phyloP scores from a whole-genome alignment of 805 yeast genomes.

The Dipodascus geniculatus region DNA sequence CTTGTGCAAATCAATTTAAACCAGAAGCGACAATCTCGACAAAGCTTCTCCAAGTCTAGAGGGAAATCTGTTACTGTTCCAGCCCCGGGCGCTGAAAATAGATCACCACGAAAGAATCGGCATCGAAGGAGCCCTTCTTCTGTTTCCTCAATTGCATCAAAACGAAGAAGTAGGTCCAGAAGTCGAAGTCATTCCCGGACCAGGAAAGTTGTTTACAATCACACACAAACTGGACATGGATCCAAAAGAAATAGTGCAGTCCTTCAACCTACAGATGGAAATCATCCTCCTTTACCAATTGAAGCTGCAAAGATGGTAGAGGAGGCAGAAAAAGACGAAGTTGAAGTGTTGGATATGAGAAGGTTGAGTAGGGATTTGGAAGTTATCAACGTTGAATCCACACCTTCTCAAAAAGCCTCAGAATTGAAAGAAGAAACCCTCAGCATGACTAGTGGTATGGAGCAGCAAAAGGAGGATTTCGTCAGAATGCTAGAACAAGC shows the following conservation, averaged over 20 bases:
- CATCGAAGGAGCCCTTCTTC: conserved; percentile 2
- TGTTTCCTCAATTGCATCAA: conserved; percentile 2
- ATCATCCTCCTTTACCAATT: background rate
- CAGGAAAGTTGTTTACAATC: conserved; percentile 4
- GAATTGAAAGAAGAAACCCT: background rate
- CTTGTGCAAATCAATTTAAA: background rate
- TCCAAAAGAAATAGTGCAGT: conserved; percentile 4
- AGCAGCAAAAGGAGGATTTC: conserved; percentile 5
- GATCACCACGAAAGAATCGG: conserved; percentile 3
- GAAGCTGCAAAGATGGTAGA: conserved; percentile 2
- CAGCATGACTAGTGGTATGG: background rate
- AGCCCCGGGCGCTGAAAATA: conserved; percentile 2
- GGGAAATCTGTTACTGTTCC: conserved; percentile 1
- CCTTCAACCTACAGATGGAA: conserved; percentile 1
- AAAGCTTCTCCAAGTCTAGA: background rate
- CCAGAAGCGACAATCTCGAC: background rate
- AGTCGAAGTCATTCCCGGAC: conserved; percentile 2
- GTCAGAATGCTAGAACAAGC: conserved; percentile 6
- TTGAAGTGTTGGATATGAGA: background rate
- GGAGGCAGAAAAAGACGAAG: background rate
- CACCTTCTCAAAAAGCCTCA: background rate
- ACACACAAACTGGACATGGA: conserved; percentile 6
- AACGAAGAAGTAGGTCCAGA: conserved; percentile 2
- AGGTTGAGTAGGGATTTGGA: background rate
- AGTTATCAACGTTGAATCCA: background rate